A percentile compares a stretch with the other conserved stretches of the same genome.
Evolutionary conservation across 257 asterid genomes (phyloP).

Genomic region (Verbena officinalis): DNA sequence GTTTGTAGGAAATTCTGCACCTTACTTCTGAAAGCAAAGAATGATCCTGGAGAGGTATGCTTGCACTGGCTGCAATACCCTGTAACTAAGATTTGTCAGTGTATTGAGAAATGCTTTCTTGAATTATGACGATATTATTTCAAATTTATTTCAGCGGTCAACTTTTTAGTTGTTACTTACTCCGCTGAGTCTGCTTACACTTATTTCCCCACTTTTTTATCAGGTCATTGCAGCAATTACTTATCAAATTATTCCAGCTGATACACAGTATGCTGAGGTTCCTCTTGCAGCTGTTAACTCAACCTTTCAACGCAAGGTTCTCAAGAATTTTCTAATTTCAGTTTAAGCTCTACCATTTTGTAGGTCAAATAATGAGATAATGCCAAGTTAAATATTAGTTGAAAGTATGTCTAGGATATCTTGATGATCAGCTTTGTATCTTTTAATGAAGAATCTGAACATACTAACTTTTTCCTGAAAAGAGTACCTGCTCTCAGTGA

Average conservation of each 20-base stretch:
- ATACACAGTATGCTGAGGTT: slow-evolving; percentile 87
- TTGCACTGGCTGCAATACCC: slow-evolving; percentile 24
- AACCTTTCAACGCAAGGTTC: slow-evolving; percentile 72
- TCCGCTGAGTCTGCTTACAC: slow-evolving; percentile 12
- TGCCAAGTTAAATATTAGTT: not conserved
- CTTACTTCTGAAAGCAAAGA: slow-evolving; percentile 58
- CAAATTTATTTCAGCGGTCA: not conserved
- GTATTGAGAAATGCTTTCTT: slow-evolving; percentile 11
- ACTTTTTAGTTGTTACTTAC: not conserved
- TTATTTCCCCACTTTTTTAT: not conserved
- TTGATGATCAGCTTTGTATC: not conserved
- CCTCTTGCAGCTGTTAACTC: slow-evolving; percentile 91
- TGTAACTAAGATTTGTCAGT: not conserved
- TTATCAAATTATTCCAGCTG: slow-evolving; percentile 83
- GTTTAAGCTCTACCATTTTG: slow-evolving; percentile 12
- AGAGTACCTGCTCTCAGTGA: not conserved
- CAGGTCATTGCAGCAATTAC: slow-evolving; percentile 90
- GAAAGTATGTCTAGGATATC: not conserved
- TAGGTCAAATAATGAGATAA: slow-evolving; percentile 17
- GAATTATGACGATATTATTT: not conserved
- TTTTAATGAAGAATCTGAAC: slow-evolving; percentile 3
- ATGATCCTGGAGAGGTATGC: slow-evolving; percentile 57
- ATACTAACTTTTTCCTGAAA: slow-evolving; percentile 4
- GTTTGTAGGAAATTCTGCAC: slow-evolving; percentile 81
- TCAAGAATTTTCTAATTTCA: slow-evolving; percentile 8